phyloP scores from a whole-genome alignment of 2,329 filamentous ascomycete genomes.

The Chaetomium strumarium region DNA sequence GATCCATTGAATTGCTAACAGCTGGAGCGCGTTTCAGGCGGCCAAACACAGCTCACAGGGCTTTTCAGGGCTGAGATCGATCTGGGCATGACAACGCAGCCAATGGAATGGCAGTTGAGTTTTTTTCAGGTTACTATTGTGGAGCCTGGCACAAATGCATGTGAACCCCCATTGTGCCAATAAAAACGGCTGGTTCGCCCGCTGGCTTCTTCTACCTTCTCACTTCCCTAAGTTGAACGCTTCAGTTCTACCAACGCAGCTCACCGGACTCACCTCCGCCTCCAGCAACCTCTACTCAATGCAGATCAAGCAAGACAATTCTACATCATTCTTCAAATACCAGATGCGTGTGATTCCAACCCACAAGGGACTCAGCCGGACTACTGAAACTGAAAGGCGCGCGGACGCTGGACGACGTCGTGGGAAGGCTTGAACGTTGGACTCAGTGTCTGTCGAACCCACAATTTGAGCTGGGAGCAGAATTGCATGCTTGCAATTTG shows the following conservation, averaged over 20 bases:
- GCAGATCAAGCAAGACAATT: conserved; percentile 46
- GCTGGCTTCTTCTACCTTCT: neutral
- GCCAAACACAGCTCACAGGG: conserved; percentile 13
- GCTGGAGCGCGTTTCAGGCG: conserved; percentile 2
- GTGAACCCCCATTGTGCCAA: conserved; percentile 1
- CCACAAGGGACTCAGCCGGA: conserved; percentile 44
- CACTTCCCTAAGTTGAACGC: conserved; percentile 5
- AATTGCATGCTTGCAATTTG: conserved; percentile 3
- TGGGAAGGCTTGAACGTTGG: conserved; percentile 42
- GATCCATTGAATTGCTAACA: neutral
- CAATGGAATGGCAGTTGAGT: conserved; percentile 5
- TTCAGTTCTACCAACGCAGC: neutral
- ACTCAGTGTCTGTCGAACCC: conserved; percentile 1
- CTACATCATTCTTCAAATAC: conserved; percentile 47
- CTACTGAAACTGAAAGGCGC: conserved; percentile 46
- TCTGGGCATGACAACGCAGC: conserved; percentile 3
- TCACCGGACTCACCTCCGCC: neutral
- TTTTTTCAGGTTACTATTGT: conserved; percentile 10
- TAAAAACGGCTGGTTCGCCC: conserved; percentile 1
- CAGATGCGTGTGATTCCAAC: conserved; percentile 50
- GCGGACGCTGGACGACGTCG: conserved; percentile 56
- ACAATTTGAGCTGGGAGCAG: neutral
- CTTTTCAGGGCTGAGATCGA: conserved; percentile 15
- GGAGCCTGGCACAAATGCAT: neutral
- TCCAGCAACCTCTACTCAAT: conserved; percentile 34